A percentile compares a stretch with the other conserved stretches of the same genome.
These are phyloP conservation scores for Fusarium sp. DNA, from an alignment of 2,329 filamentous ascomycete species.

Conservation along the genomic window DNA sequence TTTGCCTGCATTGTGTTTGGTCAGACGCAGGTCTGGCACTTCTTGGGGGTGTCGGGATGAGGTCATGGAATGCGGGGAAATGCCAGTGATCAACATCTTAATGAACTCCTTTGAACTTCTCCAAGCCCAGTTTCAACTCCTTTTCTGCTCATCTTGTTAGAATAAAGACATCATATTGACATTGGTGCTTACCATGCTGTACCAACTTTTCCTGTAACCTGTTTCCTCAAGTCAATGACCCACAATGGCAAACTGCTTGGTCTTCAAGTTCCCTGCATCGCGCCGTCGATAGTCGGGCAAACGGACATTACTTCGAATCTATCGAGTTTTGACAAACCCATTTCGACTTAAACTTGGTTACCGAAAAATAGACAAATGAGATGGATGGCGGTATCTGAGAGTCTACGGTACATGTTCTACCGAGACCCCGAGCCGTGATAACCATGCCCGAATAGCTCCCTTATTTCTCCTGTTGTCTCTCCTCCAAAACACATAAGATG, in stretches of 20 bases:
- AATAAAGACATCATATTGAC: slow-evolving; percentile 11
- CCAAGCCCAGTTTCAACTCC: slow-evolving; percentile 20
- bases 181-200: slow-evolving; percentile 3
- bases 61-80: slow-evolving; percentile 53
- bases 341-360: background rate
- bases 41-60: slow-evolving; percentile 48
- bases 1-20: slow-evolving; percentile 39
- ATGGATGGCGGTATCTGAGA: background rate
- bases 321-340: background rate
- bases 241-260: slow-evolving; percentile 11
- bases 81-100: slow-evolving; percentile 39
- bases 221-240: slow-evolving; percentile 17
- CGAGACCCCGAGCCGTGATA: slow-evolving; percentile 27
- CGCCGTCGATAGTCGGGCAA: background rate
- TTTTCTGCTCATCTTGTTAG: slow-evolving; percentile 20
- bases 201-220: slow-evolving; percentile 8
- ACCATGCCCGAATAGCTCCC: slow-evolving; percentile 7
- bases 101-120: slow-evolving; percentile 9
- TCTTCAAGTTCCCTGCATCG: background rate
- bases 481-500: slow-evolving; percentile 22
- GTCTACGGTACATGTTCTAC: slow-evolving; percentile 14
- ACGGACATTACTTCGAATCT: background rate
- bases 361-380: background rate
- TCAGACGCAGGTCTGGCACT: slow-evolving; percentile 42
- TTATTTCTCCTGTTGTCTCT: slow-evolving; percentile 17